Base-by-base conservation (phyloP, 257 asterid species). In the Fraxinus cuspidata region DNA sequence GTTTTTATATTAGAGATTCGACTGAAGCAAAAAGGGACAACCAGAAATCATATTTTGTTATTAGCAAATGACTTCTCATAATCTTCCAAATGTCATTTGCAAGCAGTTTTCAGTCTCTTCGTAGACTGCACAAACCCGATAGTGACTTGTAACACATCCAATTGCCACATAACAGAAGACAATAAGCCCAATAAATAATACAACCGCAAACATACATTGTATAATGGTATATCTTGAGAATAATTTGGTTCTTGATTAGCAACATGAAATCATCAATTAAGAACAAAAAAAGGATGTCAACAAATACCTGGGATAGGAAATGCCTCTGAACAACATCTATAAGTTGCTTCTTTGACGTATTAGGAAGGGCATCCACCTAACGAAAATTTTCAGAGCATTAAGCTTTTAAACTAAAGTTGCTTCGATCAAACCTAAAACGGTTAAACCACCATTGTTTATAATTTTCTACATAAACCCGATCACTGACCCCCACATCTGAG, bases 131-230 rank as follows among this genome's bases (percentile, higher is more conserved):
- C 97, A 38, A 94, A 92, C 38, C 95, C 97, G 0, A 88, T 79
- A 40, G 92, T 88, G 29, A 92, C 97, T 80, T 94, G 99, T 83
- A 85, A 68, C 88, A 92, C 99, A 63, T 94, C 99, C 96, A 94
- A 35, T 90, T 92, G 96, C 99, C 92, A 49, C 88, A 83, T 40
- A 31, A 66, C 37, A 10, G 5, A 63, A 9, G 25, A 63, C 81
- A 32, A 25, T 35, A 27, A 18, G 19, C 16, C 4, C 0, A 11
- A 6, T 35, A 16, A 25, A 8, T 72, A 32, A 66, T 5, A 12
- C 12, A 7, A 9, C 37, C 1, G 37, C 37, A 34, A 4, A 34
- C 5, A 34, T 34, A 32, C 35, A 1, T 34, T 1, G 7, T 34
- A 34, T 2, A 42, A 11, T 42, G 51, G 51, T 11, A 42, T 42